Base-by-base conservation (phyloP, 164 flowering plant genomes). In the Amborella trichopoda region DNA sequence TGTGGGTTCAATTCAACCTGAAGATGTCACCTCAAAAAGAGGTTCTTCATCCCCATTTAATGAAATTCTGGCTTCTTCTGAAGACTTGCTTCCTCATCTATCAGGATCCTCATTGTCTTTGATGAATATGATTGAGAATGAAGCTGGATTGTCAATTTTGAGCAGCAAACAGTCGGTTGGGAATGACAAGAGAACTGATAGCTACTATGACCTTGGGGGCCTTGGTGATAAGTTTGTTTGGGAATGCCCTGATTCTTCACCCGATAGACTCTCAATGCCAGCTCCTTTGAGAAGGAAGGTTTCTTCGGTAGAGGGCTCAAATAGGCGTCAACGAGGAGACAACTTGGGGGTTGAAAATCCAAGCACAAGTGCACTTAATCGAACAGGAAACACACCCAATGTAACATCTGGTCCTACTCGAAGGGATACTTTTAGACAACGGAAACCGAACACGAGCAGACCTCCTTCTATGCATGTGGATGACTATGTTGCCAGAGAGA, bases 381-480 rank as follows among this genome's bases (percentile, higher is more conserved):
- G 94, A 34, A 87, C 82, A 23, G 24, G 62, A 28, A 81, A 72
- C 17, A 58, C 67, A 23, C 51, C 79, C 16, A 24, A 69, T 23
- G 58, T 63, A 17, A 56, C 94, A 56, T 52, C 77, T 40, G 87
- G 67, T 54, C 78, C 83, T 34, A 70, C 80, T 30, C 88, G 96
- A 4, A 69, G 96, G 53, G 99, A 93, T 66, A 66, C 78, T 22
- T 93, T 93, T 48, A 69, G 99, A 51, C 94, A 78, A 55, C 83
- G 96, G 19, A 93, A 88, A 61, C 99, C 99, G 40, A 93, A 93
- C 55, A 88, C 94, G 21, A 93, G 99, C 74, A 72, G 99, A 63
- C 96, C 99, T 12, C 96, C 99, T 26, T 93, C 99, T 26, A 85
- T 88, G 99, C 99, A 93, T 56, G 99, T 93, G 59, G 99, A 93